Percentiles rank a stretch among this genome's conserved stretches.
These are phyloP conservation scores for Pseudoscleropodium purum DNA, from an alignment of 225 moss, liverwort and hornwort species.

Conservation along the genomic window DNA sequence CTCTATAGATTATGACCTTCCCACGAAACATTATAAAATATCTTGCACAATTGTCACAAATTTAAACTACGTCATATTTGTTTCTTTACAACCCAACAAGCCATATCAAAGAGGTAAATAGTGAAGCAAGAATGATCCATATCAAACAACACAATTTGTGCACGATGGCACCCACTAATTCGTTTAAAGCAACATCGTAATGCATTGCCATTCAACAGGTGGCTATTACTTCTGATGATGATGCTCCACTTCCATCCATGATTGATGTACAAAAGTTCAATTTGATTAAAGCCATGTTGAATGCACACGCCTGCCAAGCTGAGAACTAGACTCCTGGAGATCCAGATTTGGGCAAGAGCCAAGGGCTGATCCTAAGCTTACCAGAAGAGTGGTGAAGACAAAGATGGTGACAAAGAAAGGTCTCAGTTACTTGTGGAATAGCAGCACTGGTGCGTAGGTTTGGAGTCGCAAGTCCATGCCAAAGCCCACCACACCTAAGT, in stretches of 20 bases:
- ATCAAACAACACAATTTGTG: not conserved
- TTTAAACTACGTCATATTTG: not conserved
- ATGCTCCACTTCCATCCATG: not conserved
- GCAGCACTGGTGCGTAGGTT: not conserved
- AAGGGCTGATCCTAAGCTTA: not conserved
- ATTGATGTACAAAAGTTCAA: not conserved
- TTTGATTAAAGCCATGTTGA: not conserved
- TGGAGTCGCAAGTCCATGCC: conserved; percentile 19
- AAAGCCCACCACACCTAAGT: conserved; percentile 19
- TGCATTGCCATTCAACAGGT: not conserved
- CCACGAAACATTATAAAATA: not conserved
- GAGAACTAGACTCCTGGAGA: not conserved
- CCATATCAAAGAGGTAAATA: not conserved
- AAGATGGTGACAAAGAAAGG: conserved; percentile 18
- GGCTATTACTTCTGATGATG: no score
- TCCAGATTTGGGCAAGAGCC: not conserved
- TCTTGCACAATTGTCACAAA: not conserved
- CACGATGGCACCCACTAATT: not conserved
- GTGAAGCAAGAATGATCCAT: not conserved
- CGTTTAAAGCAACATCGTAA: not conserved
- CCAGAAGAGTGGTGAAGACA: conserved; percentile 25
- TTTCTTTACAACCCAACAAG: not conserved
- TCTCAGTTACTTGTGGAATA: conserved; percentile 2
- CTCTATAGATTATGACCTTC: not conserved
- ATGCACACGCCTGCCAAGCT: not conserved